Evolutionary conservation across 2,329 filamentous ascomycete species (phyloP).

Genomic region (Fusarium paranaense): DNA sequence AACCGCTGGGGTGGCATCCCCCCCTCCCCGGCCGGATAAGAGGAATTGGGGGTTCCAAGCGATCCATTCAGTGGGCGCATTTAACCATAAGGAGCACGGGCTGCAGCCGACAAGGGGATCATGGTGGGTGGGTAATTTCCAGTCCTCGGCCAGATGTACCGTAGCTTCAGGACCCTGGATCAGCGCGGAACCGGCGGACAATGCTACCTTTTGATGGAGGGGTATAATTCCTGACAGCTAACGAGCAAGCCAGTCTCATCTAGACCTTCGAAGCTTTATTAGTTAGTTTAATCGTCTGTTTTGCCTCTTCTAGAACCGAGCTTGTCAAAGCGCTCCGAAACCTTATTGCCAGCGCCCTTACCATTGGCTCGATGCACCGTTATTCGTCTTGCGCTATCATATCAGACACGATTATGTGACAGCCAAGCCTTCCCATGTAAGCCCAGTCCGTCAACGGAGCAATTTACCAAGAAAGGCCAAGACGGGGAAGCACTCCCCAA

Average conservation of each 20-base stretch:
- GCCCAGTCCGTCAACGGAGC: neutral
- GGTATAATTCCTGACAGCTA: neutral
- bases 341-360: neutral
- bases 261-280: neutral
- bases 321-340: neutral
- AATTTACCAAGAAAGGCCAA: constrained; percentile 2
- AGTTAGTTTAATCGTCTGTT: neutral
- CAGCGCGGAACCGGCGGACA: neutral
- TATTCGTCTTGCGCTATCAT: neutral
- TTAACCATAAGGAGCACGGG: neutral
- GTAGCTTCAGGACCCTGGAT: neutral
- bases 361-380: neutral
- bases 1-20: neutral
- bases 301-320: neutral
- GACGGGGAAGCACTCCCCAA: neutral
- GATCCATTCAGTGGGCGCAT: neutral
- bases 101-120: neutral
- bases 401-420: neutral
- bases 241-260: neutral
- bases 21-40: neutral
- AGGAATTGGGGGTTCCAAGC: neutral
- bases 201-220: neutral
- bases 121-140: constrained; percentile 8
- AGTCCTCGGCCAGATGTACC: neutral
- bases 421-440: neutral